phyloP scores from a whole-genome alignment of 495 filamentous ascomycete species.

The Lasiosphaeria miniovina region DNA sequence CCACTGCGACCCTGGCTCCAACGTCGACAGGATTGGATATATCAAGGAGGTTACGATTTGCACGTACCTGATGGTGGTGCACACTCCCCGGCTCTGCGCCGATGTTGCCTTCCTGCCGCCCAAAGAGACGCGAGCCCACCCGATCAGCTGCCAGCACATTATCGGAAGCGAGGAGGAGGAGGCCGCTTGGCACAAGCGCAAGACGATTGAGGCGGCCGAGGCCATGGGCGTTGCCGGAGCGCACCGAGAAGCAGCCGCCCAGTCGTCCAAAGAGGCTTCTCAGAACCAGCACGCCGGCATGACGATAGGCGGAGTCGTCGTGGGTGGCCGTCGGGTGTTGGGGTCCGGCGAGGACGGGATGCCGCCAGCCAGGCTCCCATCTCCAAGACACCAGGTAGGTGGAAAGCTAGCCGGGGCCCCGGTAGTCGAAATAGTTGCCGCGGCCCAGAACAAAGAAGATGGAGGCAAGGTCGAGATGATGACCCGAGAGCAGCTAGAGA shows the following conservation, averaged over 20 bases:
- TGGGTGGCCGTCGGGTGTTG: conserved; percentile 53
- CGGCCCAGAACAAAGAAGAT: conserved; percentile 38
- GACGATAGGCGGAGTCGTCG: conserved; percentile 49
- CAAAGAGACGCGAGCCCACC: conserved; percentile 71
- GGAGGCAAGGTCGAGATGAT: conserved; percentile 55
- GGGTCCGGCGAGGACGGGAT: conserved; percentile 37
- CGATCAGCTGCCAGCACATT: conserved; percentile 74
- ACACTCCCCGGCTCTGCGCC: conserved; percentile 88
- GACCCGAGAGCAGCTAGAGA: conserved; percentile 60
- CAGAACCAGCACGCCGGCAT: conserved; percentile 22
- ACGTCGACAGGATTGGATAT: conserved; percentile 79
- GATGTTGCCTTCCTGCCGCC: conserved; percentile 91
- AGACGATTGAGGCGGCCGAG: conserved; percentile 51
- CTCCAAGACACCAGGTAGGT: conserved; percentile 30
- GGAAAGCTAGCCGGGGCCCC: conserved; percentile 32
- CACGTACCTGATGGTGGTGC: conserved; percentile 90
- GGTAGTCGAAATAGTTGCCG: conserved; percentile 3
- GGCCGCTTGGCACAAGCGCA: conserved; percentile 52
- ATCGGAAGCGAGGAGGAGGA: conserved; percentile 55
- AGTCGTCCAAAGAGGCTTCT: conserved; percentile 20
- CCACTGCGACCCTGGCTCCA: conserved; percentile 79
- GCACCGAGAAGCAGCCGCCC: conserved; percentile 28
- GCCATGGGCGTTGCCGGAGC: conserved; percentile 46
- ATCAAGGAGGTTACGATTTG: conserved; percentile 96
- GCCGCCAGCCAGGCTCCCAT: conserved; percentile 29